Percentiles rank a stretch among this genome's conserved stretches.
Conservation (phyloP, 768 basidiomycete species). For the Mycena albidolilacea region DNA sequence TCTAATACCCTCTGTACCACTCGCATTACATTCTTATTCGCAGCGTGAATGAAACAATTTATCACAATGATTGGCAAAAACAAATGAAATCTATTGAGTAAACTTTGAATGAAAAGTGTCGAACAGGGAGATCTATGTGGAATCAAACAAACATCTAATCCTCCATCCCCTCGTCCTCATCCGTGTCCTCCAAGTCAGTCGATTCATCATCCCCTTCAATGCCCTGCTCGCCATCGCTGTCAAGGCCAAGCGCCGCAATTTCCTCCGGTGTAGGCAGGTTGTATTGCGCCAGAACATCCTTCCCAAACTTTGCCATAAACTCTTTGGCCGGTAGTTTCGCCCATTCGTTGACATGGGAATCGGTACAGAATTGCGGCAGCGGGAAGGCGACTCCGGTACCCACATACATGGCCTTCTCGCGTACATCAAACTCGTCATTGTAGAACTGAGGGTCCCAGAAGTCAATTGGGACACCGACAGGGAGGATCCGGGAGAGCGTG, state of each 20-base stretch:
- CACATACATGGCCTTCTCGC: constrained; percentile 13
- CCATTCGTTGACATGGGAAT: not conserved
- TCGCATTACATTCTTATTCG: too few relatives aligned
- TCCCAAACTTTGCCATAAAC: constrained; percentile 23
- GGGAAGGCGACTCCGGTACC: constrained; percentile 20
- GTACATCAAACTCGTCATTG: not conserved
- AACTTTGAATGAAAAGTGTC: too few relatives aligned
- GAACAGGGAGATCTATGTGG: too few relatives aligned
- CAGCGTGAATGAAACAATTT: too few relatives aligned
- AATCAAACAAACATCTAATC: too few relatives aligned
- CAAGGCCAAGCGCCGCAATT: not conserved
- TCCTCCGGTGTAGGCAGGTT: constrained; percentile 20
- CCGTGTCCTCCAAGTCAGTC: constrained; percentile 4
- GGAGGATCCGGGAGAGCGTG: not conserved
- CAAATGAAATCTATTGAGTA: too few relatives aligned
- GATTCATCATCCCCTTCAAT: not conserved
- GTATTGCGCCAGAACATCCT: constrained; percentile 12
- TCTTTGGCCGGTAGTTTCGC: not conserved
- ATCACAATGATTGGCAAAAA: too few relatives aligned
- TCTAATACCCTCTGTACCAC: too few relatives aligned
- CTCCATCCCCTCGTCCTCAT: too few relatives aligned
- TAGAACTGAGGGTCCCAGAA: constrained; percentile 15
- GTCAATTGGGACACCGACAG: constrained; percentile 14
- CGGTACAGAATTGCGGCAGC: not conserved
- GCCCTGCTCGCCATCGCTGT: not conserved